A percentile compares a stretch with the other conserved stretches of the same genome.
Conservation (phyloP, 2,329 filamentous ascomycete species). For the Cordyceps pruinosa region DNA sequence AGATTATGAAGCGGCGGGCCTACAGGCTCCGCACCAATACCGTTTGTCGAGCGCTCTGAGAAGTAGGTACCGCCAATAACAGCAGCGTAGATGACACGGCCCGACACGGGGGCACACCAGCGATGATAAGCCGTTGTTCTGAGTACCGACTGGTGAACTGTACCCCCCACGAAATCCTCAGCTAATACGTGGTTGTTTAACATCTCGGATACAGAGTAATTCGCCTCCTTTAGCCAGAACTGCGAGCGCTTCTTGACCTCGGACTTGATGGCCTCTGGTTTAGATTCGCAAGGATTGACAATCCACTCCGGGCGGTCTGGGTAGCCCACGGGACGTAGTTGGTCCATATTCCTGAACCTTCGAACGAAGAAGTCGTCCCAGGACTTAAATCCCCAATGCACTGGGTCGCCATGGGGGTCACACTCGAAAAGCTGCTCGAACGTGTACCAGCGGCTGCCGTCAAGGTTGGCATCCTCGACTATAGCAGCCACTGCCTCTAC, state of each 20-base stretch:
- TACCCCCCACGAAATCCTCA: conserved; percentile 49
- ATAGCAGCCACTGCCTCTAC: conserved; percentile 14
- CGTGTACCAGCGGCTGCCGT: background rate
- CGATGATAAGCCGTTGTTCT: conserved; percentile 59
- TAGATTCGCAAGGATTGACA: conserved; percentile 57
- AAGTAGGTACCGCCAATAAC: conserved; percentile 57
- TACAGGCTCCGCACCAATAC: conserved; percentile 10
- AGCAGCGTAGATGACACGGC: conserved; percentile 46
- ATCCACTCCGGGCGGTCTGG: conserved; percentile 30
- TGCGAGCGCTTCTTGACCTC: conserved; percentile 43
- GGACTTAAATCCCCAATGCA: conserved; percentile 43
- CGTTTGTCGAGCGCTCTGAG: conserved; percentile 35
- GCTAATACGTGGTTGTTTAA: conserved; percentile 43
- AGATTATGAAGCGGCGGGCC: conserved; percentile 35
- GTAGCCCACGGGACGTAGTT: conserved; percentile 45
- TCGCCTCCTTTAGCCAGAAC: conserved; percentile 62
- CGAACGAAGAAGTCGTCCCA: conserved; percentile 62
- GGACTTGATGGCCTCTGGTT: conserved; percentile 40
- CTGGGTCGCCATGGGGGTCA: conserved; percentile 12
- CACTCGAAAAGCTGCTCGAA: conserved; percentile 19
- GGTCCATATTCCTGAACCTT: conserved; percentile 33
- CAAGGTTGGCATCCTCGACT: conserved; percentile 17
- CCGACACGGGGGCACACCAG: conserved; percentile 58
- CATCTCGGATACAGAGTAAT: conserved; percentile 56
- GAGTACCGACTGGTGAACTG: conserved; percentile 61